These are phyloP conservation scores for Daldinia caldariorum DNA, from an alignment of 495 filamentous ascomycete genomes.

Conservation along the genomic window DNA sequence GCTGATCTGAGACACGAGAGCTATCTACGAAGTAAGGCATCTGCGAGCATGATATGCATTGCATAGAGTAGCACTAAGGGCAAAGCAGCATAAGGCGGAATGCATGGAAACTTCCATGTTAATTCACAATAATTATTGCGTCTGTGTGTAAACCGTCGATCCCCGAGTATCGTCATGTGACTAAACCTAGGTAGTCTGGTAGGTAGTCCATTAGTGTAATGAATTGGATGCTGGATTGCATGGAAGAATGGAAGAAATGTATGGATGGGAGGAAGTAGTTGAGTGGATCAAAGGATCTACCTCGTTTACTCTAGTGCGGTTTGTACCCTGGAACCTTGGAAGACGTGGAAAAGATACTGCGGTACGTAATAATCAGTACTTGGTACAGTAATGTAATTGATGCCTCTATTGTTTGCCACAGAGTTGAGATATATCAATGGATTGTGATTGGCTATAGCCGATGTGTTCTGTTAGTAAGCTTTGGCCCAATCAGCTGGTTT, in stretches of 20 bases:
- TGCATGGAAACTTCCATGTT: background rate
- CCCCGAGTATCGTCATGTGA: constrained; percentile 31
- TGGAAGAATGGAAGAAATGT: background rate
- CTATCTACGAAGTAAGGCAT: background rate
- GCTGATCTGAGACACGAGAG: constrained; percentile 8
- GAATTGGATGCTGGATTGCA: background rate
- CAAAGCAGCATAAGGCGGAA: constrained; percentile 1
- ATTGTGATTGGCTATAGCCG: constrained; percentile 31
- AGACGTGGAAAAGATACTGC: background rate
- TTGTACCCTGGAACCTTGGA: background rate
- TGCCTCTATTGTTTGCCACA: background rate
- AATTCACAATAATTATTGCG: background rate
- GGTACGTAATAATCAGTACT: too few relatives aligned
- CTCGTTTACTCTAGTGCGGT: background rate
- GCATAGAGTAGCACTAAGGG: background rate
- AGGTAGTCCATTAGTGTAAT: constrained; percentile 10
- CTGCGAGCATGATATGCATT: background rate
- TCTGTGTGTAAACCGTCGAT: background rate
- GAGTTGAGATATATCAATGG: constrained; percentile 24
- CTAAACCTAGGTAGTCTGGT: too few relatives aligned
- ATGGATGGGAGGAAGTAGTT: background rate
- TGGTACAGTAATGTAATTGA: background rate
- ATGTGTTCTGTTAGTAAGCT: constrained; percentile 18
- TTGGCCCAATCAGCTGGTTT: constrained; percentile 22
- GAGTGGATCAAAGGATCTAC: background rate